Evolutionary conservation across 2,329 filamentous ascomycete species (phyloP).

Genomic region (Tricladium varicosporioides): DNA sequence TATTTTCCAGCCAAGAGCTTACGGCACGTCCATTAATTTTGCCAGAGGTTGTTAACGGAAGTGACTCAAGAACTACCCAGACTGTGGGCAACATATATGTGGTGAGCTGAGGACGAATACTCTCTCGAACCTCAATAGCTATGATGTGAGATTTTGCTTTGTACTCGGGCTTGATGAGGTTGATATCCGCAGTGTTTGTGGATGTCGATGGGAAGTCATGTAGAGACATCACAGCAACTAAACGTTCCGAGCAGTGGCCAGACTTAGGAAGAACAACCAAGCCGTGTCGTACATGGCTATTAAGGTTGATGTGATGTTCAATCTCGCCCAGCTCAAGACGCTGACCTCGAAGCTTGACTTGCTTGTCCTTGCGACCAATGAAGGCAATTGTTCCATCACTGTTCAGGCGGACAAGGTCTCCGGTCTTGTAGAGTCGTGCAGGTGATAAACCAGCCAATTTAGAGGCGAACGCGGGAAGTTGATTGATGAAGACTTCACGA

Average conservation of each 20-base stretch:
- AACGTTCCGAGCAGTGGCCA: neutral
- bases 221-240: neutral
- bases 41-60: conserved; percentile 9
- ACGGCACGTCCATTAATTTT: conserved; percentile 10
- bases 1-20: neutral
- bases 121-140: neutral
- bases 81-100: conserved; percentile 19
- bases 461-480: conserved; percentile 40
- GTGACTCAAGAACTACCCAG: conserved; percentile 4
- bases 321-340: conserved; percentile 7
- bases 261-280: neutral
- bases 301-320: neutral
- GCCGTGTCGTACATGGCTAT: neutral
- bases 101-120: conserved; percentile 1
- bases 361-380: conserved; percentile 17
- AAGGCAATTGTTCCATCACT: conserved; percentile 38
- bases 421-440: conserved; percentile 8
- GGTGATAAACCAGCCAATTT: neutral
- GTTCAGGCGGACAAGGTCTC: conserved; percentile 6
- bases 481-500: conserved; percentile 54
- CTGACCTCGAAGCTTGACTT: conserved; percentile 10
- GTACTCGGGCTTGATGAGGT: neutral
- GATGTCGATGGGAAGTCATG: neutral
- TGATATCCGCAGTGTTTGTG: neutral
- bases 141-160: neutral